Base-by-base conservation (phyloP, 2,329 filamentous ascomycete species). In the Triangularia setosa region DNA sequence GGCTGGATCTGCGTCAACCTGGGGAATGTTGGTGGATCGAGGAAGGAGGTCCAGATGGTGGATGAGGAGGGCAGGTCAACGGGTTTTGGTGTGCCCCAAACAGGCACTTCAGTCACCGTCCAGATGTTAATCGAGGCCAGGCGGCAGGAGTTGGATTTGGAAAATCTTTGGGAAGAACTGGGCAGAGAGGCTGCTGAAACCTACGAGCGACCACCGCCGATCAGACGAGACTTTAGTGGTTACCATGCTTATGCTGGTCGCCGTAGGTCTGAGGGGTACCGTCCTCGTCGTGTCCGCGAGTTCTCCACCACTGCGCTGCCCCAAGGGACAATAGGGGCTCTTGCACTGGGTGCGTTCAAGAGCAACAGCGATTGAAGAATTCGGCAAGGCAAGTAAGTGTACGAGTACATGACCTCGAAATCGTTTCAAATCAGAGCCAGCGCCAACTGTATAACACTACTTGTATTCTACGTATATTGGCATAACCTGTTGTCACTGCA, bases 1-100 rank as follows among this genome's bases (percentile, higher is more conserved):
- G 93, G 93, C 9, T 99, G 95, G 95, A 90, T 99, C 21, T 99
- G 95, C 76, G 91, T 98, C 66, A 96, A 97, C 74, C 84, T 95
- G 9, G 92, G 91, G 4, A 85, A 85, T 16, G 83, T 92, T 0
- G 85, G 89, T 53, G 83, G 84, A 23, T 80, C 82, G n/a, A 72
- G 74, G 16, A 72, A 74, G 8, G 81, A 85, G 66, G 73, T 77
- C 14, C 74, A 77, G 11, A 76, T 79, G 25, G 73, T 82, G 40
- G 80, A 82, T 21, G 78, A 79, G 16, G 77, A 78, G 12, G 82
- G 86, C 14, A 81, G 84, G 8, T 87, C 93, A 64, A 88, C 92
- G 33, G 94, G 94, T 0, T 97, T 97, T 72, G 91, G 92, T 1
- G 74, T 80, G 0, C 72, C 79, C 4, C 74, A 77, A 33, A 74